phyloP scores from a whole-genome alignment of 1,284 basidiomycete species.

The Fomitopsis betulina region DNA sequence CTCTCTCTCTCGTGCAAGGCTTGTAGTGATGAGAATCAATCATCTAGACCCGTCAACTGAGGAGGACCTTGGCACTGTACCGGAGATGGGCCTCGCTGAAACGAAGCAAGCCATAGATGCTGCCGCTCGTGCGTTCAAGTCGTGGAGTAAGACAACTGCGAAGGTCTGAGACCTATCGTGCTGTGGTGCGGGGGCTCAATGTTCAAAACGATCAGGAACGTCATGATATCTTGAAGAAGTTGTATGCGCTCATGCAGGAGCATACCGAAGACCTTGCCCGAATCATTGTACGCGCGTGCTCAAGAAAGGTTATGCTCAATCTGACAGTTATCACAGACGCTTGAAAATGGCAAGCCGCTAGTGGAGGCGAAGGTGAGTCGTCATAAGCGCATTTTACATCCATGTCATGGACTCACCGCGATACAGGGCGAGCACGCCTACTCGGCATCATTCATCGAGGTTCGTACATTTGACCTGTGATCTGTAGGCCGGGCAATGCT shows the following conservation, averaged over 20 bases:
- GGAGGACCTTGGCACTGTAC: constrained; percentile 74
- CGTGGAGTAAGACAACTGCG: constrained; percentile 79
- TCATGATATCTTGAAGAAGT: constrained; percentile 75
- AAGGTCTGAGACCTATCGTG: constrained; percentile 44
- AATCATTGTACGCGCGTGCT: constrained; percentile 61
- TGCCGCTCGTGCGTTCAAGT: constrained; percentile 71
- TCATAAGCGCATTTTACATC: not conserved
- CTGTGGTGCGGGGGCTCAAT: no score
- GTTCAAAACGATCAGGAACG: constrained; percentile 44
- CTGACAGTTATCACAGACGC: constrained; percentile 47
- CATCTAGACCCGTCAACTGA: constrained; percentile 77
- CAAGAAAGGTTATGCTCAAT: not conserved
- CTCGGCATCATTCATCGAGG: constrained; percentile 83
- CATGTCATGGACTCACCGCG: not conserved
- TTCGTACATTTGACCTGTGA: constrained; percentile 29
- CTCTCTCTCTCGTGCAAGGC: not conserved
- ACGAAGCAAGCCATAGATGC: constrained; percentile 77
- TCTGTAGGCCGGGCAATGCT: constrained; percentile 3
- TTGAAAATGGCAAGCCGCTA: constrained; percentile 91
- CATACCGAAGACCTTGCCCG: constrained; percentile 79
- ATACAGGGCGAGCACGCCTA: constrained; percentile 73
- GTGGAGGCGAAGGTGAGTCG: constrained; percentile 66
- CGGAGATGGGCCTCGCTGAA: constrained; percentile 84
- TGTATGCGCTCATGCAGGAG: constrained; percentile 71
- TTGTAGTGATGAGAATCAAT: not conserved